Evolutionary conservation across 352 stramenopile genomes (phyloP).

Genomic region (Pythium grandisporangium): DNA sequence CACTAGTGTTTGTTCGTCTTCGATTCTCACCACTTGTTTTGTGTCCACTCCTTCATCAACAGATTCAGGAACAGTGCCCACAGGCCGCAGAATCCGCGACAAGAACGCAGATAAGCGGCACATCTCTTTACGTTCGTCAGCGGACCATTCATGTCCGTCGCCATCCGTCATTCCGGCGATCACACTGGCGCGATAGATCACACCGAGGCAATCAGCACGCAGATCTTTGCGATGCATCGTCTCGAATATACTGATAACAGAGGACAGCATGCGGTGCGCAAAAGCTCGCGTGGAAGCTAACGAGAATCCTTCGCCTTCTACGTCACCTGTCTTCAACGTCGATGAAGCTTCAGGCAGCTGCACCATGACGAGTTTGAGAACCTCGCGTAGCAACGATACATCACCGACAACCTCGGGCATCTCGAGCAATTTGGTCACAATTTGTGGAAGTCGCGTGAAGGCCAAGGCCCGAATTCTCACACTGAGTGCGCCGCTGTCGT

Average conservation of each 20-base stretch:
- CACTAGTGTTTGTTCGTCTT: no score
- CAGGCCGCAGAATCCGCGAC: slow-evolving; percentile 39
- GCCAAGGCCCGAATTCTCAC: no score
- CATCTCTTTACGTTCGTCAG: slow-evolving; percentile 19
- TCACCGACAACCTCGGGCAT: slow-evolving; percentile 32
- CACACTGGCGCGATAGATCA: slow-evolving; percentile 37
- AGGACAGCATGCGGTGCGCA: slow-evolving; percentile 30
- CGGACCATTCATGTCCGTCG: slow-evolving; percentile 5
- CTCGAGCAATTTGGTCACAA: slow-evolving; percentile 30
- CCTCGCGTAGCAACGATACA: slow-evolving; percentile 36
- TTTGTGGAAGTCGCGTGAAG: slow-evolving; percentile 29
- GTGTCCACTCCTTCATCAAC: no score
- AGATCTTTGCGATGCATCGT: slow-evolving; percentile 32
- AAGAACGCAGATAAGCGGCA: slow-evolving; percentile 39
- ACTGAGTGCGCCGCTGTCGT: no score
- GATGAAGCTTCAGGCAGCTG: slow-evolving; percentile 32
- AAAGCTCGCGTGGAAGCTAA: slow-evolving; percentile 23
- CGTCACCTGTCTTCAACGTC: slow-evolving; percentile 7
- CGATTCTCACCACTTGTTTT: no score
- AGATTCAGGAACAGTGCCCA: no score
- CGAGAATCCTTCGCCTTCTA: no score
- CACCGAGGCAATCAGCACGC: slow-evolving; percentile 41
- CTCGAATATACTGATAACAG: slow-evolving; percentile 49
- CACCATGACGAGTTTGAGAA: slow-evolving; percentile 42
- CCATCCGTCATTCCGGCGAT: slow-evolving; percentile 1